Evolutionary conservation across 257 asterid genomes (phyloP).

Genomic region (Gentiana straminea): DNA sequence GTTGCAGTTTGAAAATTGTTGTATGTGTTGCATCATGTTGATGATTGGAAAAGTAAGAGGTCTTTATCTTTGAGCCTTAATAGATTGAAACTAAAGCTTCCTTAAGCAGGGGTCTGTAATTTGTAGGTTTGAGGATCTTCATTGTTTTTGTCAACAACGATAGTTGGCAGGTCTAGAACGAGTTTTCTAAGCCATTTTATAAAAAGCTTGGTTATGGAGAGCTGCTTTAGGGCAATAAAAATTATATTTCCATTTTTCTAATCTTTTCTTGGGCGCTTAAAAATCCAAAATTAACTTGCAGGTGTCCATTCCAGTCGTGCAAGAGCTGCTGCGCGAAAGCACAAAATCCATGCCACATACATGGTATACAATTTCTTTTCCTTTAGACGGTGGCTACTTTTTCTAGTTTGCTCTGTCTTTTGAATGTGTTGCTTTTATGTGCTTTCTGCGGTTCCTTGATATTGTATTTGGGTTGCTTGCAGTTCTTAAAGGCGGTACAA

Average conservation of each 20-base stretch:
- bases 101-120: too few relatives aligned
- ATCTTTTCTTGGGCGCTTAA: slow-evolving; percentile 4
- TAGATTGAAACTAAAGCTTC: too few relatives aligned
- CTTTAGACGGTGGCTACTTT: slow-evolving; percentile 7
- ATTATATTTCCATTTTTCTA: slow-evolving; percentile 3
- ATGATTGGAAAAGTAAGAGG: too few relatives aligned
- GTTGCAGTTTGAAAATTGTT: too few relatives aligned
- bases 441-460: neutral
- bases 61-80: too few relatives aligned
- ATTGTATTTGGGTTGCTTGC: slow-evolving; percentile 17
- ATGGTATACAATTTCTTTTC: slow-evolving; percentile 35
- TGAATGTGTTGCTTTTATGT: neutral
- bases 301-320: slow-evolving; percentile 97
- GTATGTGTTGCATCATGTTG: too few relatives aligned
- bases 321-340: slow-evolving; percentile 92
- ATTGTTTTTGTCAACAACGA: too few relatives aligned
- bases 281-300: slow-evolving; percentile 23
- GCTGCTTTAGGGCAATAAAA: neutral
- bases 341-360: slow-evolving; percentile 95
- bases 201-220: neutral
- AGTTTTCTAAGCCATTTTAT: too few relatives aligned
- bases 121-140: too few relatives aligned
- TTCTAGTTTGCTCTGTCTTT: neutral
- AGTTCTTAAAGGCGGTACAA: slow-evolving; percentile 87
- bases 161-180: too few relatives aligned